phyloP scores from a whole-genome alignment of 345 rosid genomes.

The Conringia planisiliqua region DNA sequence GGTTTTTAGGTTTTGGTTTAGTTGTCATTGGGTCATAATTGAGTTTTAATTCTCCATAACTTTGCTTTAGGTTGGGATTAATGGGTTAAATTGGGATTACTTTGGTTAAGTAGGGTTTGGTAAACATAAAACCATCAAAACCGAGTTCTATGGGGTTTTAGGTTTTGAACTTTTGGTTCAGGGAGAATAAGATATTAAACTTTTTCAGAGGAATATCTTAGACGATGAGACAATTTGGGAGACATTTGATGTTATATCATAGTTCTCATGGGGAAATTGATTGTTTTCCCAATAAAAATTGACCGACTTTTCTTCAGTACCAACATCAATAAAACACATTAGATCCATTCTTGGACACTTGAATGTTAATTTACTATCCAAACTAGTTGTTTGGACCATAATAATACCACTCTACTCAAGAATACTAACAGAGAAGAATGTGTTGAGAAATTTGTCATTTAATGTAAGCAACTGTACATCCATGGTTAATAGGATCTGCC shows the following conservation, averaged over 20 bases:
- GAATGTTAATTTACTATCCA: neutral
- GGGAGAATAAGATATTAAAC: neutral
- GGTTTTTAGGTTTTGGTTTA: too few relatives aligned
- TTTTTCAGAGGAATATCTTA: neutral
- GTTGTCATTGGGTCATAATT: too few relatives aligned
- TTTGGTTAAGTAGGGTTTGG: too few relatives aligned
- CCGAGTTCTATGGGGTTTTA: too few relatives aligned
- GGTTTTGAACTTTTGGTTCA: neutral
- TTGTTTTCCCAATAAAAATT: neutral
- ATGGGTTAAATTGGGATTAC: too few relatives aligned
- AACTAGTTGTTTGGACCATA: neutral
- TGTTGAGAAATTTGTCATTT: conserved; percentile 39
- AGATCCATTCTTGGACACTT: neutral
- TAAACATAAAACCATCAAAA: too few relatives aligned
- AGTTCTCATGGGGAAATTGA: neutral
- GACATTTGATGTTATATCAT: neutral
- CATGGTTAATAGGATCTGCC: conserved; percentile 75
- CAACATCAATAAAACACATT: neutral
- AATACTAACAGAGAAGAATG: neutral
- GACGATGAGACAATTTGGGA: neutral
- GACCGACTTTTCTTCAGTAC: too few relatives aligned
- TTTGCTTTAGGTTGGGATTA: too few relatives aligned
- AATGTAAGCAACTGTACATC: conserved; percentile 87
- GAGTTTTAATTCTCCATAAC: too few relatives aligned
- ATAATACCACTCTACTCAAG: neutral